Evolutionary conservation across 176 grass and related monocot species (phyloP), one percentile per base, ranked within the genome.

Genomic region (Ananas comosus): DNA sequence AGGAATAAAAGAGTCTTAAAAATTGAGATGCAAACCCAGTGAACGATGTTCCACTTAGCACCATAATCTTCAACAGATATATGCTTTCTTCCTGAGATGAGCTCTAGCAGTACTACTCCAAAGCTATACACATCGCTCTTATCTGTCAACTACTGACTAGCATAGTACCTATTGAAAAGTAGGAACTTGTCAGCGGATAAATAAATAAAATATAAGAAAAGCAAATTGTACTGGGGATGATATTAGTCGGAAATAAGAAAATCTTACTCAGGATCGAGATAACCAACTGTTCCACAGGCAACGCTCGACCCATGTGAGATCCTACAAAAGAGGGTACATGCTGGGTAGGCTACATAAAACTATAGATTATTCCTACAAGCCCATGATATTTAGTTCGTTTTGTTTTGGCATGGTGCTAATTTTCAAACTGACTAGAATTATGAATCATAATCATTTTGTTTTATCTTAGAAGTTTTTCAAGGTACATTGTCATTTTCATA

Each of bases 61-160:
- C 64, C 64, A 66, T 66, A 66, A 66, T 66, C 64, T 66, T 66
- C 64, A 3, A 66, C 13, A 47, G 64, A 66, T 16, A 66, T n/a
- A 48, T 25, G 64, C 13, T 66, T 66, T 66, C 64, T 66, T 66
- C 64, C 64, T 48, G 64, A 66, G 64, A 66, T 66, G 25, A 66
- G 64, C 64, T 66, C 64, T 66, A 66, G 25, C 6, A 66, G 64
- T 47, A 66, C 64, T 16, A 66, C n/a, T n/a, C n/a, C n/a, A n/a
- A n/a, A n/a, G n/a, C n/a, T n/a, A n/a, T n/a, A n/a, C n/a, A n/a
- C n/a, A 48, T 66, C 64, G 16, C 64, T 66, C 64, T 66, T 66
- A 19, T 66, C 64, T 2, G 29, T 66, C 25, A 66, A 66, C 27
- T 66, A 13, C 16, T 66, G 64, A 66, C 48, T 49, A 48, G 64